Evolutionary conservation across 2,329 filamentous ascomycete genomes (phyloP).

Genomic region (Penicillium thymicola): DNA sequence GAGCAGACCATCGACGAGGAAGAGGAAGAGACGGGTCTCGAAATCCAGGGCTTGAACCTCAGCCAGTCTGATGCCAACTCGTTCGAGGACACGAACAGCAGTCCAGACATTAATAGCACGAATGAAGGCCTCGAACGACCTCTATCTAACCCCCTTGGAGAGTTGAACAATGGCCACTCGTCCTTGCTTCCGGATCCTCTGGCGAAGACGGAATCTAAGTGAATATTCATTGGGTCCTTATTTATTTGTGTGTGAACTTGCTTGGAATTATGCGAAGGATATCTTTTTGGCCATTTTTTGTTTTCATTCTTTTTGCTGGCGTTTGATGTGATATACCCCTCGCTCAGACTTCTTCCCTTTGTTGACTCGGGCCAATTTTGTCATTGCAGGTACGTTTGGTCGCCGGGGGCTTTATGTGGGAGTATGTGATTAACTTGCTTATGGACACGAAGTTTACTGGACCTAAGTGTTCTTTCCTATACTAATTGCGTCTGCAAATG

Average conservation of each 20-base stretch:
- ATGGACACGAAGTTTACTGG: constrained; percentile 7
- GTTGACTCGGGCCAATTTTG: constrained; percentile 20
- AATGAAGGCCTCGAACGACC: background rate
- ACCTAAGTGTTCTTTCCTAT: background rate
- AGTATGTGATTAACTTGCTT: constrained; percentile 19
- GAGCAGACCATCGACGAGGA: constrained; percentile 20
- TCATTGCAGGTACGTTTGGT: constrained; percentile 22
- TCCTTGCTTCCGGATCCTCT: constrained; percentile 30
- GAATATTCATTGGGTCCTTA: constrained; percentile 3
- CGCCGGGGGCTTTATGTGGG: constrained; percentile 17
- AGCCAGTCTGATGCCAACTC: constrained; percentile 16
- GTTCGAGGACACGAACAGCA: constrained; percentile 15
- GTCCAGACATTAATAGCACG: background rate
- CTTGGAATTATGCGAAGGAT: background rate
- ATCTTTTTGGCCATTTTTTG: constrained; percentile 1
- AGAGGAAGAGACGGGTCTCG: constrained; percentile 26
- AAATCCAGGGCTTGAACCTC: constrained; percentile 32
- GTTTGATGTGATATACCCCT: constrained; percentile 44
- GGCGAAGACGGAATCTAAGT: constrained; percentile 23
- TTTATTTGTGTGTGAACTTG: background rate
- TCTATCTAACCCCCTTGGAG: constrained; percentile 25
- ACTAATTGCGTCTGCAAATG: background rate
- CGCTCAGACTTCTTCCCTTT: constrained; percentile 28
- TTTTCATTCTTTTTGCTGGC: constrained; percentile 23
- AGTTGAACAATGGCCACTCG: constrained; percentile 13